Base-by-base conservation (phyloP, 345 rosid species). In the Boechera divaricarpa region DNA sequence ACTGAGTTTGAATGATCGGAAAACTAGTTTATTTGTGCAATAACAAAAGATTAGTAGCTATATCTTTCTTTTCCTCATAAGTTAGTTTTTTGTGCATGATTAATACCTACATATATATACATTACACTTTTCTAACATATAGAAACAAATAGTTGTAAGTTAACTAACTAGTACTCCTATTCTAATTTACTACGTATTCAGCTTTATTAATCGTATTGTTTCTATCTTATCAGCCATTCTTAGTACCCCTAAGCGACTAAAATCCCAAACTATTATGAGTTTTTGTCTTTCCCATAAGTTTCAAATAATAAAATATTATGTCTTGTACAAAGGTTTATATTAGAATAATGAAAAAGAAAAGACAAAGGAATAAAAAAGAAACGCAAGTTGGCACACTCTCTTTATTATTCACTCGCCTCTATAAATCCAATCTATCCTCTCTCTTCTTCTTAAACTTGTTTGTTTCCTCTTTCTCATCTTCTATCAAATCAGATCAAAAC, bases 371-470 rank as follows among this genome's bases (percentile, higher is more conserved):
- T 76, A 70, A 64, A 77, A 70, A 71, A 70, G 70, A 65, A 58
- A 71, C 10, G 31, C 81, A 77, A 77, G 81, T 77, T 77, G 81
- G 62, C 81, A 56, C 81, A 77, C 65, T 76, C 70, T 69, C 75
- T 75, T 63, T 44, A 63, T 76, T 47, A 77, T 72, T 71, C 81
- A 64, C 77, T 64, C 35, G 15, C 67, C 60, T 71, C 74, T 67
- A 73, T 78, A 73, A 79, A 79, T 72, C 78, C 72, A 12, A 21
- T 21, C 39, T 5, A 9, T 10, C 63, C 3, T 72, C 64, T 79
- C 70, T 72, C 56, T n/a, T 72, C 72, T 65, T 73, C 56, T 31
- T 3, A 9, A 62, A 21, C 64, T 67, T 24, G 63, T 39, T 39
- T 15, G 21, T 21, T 72, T 52, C 39, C 67, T 60, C 70, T 47